Evolutionary conservation across 176 grass and related monocot genomes (phyloP), one percentile per base, ranked within the genome.

Genomic region (Phoenix roebelenii): DNA sequence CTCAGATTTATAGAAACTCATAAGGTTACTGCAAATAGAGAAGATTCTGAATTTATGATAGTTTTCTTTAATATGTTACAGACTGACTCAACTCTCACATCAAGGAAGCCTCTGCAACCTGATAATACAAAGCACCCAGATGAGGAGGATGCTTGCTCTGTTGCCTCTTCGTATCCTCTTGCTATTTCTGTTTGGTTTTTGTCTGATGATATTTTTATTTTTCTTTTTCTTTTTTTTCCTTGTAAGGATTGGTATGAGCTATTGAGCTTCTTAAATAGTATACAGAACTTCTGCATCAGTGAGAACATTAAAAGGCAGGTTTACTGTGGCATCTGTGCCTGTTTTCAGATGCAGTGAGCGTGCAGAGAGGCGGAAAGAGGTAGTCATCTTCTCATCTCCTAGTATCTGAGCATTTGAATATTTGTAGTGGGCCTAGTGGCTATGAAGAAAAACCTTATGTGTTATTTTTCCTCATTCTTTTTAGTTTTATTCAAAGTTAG

Each of bases 291-390:
- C 51, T 52, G 70, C 57, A 72, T 75, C 63, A 52, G 54, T 19
- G 15, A 71, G 55, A 76, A 50, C 49, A 67, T 56, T 23, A 24
- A 82, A 72, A 72, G 49, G 51, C 39, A 72, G 59, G 48, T 25
- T 22, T 28, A 76, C 73, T 20, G 48, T 68, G 35, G 63, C 79
- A 23, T 67, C 51, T 67, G 79, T 61, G 5, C 79, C 79, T 12
- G 17, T 14, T 72, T 82, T 82, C 56, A 69, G 67, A 76, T 76
- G 73, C 68, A 82, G 60, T 55, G 79, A 76, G 23, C 79, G 79
- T 66, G 79, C 79, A 52, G 73, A 82, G 52, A 82, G 77, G 66
- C 69, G 79, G 22, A 82, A 65, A 35, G 72, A 82, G 73, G 79
- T 82, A 63, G 35, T 44, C 5, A 28, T 50, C 29, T 39, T 28